Base-by-base conservation (phyloP, 495 filamentous ascomycete species). In the Penicillium flavigenum region DNA sequence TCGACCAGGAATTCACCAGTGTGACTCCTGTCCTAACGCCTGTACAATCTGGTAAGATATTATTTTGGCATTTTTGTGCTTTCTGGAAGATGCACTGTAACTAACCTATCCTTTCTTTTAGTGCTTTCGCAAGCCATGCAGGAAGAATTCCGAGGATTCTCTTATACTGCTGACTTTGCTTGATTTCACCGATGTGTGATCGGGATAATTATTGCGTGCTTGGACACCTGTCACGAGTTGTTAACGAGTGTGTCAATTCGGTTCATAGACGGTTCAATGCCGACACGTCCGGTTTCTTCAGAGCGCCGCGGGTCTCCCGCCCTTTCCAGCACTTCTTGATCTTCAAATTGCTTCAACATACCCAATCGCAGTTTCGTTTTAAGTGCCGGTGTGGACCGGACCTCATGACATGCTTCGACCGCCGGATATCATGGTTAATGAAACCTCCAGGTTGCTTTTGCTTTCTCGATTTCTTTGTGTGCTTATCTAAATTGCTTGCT, bases 91-190 rank as follows among this genome's bases (percentile, higher is more conserved):
- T n/a, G 16, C 45, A 52, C 31, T 62, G 29, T 59, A 60, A 45
- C 45, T 66, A 54, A 47, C 52, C 31, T 17, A 50, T 12, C 51
- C 43, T 44, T 17, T n/a, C 58, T 22, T 59, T 51, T 65, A 96
- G 94, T 99, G 27, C 84, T 99, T 47, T 94, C 95, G 10, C 93
- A 97, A 79, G 89, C 91, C 19, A 98, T 98, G 95, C 94, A 99
- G 77, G 94, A 99, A 78, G 92, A 99, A 72, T 99, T 99, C 89
- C 88, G 94, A 46, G 94, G 94, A 60, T 99, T 99, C 80, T 98
- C 95, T 12, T 99, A 99, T 65, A 88, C 87, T 34, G 88, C 88
- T 32, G 88, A 91, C 68, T 90, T 90, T 67, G 74, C 72, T 59
- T 82, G 72, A 78, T 70, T 19, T 16, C 50, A 34, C 36, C 34